phyloP scores from a whole-genome alignment of 441 rosid species.

The Raphanus hybrid region DNA sequence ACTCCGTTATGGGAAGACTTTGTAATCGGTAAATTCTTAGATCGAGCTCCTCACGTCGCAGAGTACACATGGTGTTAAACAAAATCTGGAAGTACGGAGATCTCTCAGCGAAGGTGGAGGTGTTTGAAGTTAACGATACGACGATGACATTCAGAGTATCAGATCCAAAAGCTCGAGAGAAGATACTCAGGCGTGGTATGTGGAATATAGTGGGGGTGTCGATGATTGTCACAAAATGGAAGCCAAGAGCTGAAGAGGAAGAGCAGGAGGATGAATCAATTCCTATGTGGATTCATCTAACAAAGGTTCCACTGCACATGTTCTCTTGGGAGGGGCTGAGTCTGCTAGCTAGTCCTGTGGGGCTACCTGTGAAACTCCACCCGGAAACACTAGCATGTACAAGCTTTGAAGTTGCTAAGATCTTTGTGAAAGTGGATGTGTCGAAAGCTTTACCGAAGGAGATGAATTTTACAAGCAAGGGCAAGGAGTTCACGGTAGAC shows the following conservation, averaged over 20 bases:
- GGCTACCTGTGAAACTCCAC: background rate
- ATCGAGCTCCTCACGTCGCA: background rate
- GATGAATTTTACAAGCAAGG: background rate
- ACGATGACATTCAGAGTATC: background rate
- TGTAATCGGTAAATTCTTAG: background rate
- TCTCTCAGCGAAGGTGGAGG: background rate
- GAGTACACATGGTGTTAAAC: background rate
- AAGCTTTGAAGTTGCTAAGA: background rate
- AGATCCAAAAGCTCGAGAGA: background rate
- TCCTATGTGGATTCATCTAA: background rate
- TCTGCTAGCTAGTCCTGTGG: background rate
- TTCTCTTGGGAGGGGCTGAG: background rate
- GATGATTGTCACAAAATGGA: background rate
- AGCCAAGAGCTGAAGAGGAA: background rate
- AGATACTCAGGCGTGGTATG: background rate
- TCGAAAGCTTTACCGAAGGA: background rate
- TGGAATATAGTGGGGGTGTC: background rate
- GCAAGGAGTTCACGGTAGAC: background rate
- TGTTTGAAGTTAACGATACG: background rate
- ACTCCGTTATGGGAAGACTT: background rate
- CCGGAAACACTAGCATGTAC: background rate
- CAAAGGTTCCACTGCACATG: background rate
- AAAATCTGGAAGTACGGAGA: background rate
- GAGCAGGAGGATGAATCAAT: background rate
- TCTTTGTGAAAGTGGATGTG: background rate